Conservation (phyloP, 78 protist species). For the Planoprotostelium fungivorum region DNA sequence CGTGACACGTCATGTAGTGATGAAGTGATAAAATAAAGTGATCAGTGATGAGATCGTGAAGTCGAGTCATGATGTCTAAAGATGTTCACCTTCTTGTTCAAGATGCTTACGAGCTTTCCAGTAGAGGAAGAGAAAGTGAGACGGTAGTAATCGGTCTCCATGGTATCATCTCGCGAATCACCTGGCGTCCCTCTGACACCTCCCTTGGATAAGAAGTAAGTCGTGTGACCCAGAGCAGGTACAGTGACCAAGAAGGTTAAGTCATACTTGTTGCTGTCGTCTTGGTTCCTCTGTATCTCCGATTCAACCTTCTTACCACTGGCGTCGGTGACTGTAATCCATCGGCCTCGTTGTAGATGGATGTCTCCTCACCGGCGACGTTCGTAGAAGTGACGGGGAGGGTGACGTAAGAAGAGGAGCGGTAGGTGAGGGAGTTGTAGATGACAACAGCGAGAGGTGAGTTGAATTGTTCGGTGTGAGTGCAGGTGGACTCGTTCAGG, state of each 20-base stretch:
- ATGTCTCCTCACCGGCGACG: neutral
- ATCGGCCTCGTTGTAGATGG: too few species aligned
- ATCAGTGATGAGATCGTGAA: neutral
- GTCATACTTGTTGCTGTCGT: neutral
- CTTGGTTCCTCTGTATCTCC: neutral
- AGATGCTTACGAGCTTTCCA: slow-evolving; percentile 25
- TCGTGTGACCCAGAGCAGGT: slow-evolving; percentile 31
- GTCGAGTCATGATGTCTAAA: too few species aligned
- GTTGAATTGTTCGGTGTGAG: slow-evolving; percentile 15
- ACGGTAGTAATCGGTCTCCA: slow-evolving; percentile 17
- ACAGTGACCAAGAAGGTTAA: neutral
- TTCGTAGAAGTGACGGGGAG: slow-evolving; percentile 31
- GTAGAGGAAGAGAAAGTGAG: slow-evolving; percentile 18
- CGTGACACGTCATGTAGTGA: neutral
- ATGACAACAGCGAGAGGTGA: slow-evolving; percentile 23
- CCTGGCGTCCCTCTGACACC: neutral
- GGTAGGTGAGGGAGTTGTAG: slow-evolving; percentile 25
- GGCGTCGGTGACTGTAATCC: neutral
- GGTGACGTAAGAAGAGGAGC: slow-evolving; percentile 10
- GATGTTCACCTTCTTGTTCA: slow-evolving; percentile 1
- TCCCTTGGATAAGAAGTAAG: slow-evolving; percentile 4
- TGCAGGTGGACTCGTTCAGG: slow-evolving; percentile 30
- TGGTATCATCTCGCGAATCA: neutral
- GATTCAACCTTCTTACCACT: slow-evolving; percentile 4
- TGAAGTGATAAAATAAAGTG: neutral